phyloP scores from a whole-genome alignment of 2,329 filamentous ascomycete genomes.

The Aspergillus novofumigatus region DNA sequence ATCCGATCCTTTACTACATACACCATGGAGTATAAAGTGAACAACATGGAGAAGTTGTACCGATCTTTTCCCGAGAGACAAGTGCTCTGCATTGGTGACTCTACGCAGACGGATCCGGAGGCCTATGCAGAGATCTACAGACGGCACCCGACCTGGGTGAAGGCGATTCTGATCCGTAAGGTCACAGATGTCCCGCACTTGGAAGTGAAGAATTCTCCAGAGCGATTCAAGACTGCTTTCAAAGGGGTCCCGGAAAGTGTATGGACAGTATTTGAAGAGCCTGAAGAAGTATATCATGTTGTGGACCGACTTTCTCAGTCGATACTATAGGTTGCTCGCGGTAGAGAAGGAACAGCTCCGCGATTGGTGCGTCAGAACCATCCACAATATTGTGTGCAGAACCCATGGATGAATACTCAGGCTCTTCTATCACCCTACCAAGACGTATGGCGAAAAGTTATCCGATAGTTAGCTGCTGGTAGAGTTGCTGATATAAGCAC shows the following conservation, averaged over 20 bases:
- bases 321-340: conserved; percentile 1
- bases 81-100: conserved; percentile 84
- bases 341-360: neutral
- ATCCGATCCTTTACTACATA: conserved; percentile 73
- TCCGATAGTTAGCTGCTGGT: neutral
- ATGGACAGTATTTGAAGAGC: conserved; percentile 81
- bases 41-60: conserved; percentile 73
- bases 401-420: neutral
- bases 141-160: conserved; percentile 69
- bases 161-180: conserved; percentile 79
- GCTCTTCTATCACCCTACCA: neutral
- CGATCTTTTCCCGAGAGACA: conserved; percentile 72
- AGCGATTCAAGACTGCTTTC: conserved; percentile 81
- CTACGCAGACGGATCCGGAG: conserved; percentile 87
- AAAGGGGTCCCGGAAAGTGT: conserved; percentile 62
- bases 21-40: conserved; percentile 81
- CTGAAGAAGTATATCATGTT: conserved; percentile 55
- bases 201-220: conserved; percentile 66
- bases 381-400: neutral
- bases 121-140: conserved; percentile 76
- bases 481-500: conserved; percentile 16
- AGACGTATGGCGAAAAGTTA: neutral
- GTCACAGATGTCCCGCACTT: conserved; percentile 73
- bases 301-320: conserved; percentile 25
- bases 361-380: neutral